These are phyloP conservation scores for Saccharomycopsis hybrid DNA, from an alignment of 1,139 yeast species.

Conservation along the genomic window DNA sequence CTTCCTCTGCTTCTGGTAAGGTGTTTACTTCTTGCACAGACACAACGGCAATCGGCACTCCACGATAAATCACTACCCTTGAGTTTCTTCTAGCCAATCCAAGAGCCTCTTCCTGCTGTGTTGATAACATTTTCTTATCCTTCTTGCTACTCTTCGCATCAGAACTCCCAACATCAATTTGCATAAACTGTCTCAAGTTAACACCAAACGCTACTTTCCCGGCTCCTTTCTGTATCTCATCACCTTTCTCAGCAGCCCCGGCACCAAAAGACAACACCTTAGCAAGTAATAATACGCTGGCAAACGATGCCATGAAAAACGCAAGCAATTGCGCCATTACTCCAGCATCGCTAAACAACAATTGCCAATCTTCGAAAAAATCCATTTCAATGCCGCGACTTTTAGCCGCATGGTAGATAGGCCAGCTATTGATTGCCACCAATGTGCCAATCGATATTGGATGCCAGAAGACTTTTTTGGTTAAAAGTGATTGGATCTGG, in stretches of 20 bases:
- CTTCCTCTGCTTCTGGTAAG: too few relatives aligned
- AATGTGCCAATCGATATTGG: conserved; percentile 34
- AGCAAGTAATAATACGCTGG: conserved; percentile 28
- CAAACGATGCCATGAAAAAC: conserved; percentile 24
- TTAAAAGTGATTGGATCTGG: conserved; percentile 48
- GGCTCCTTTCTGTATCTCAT: conserved; percentile 39
- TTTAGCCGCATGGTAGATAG: conserved; percentile 23
- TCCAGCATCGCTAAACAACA: neutral
- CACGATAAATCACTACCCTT: conserved; percentile 52
- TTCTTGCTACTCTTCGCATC: too few relatives aligned
- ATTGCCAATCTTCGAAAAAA: neutral
- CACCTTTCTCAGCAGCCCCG: conserved; percentile 40
- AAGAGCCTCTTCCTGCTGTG: conserved; percentile 28
- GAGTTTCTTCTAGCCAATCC: too few relatives aligned
- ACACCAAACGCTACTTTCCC: conserved; percentile 46
- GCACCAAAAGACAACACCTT: conserved; percentile 30
- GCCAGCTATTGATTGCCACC: conserved; percentile 20
- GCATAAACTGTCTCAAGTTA: conserved; percentile 42
- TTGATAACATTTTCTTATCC: conserved; percentile 32
- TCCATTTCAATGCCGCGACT: conserved; percentile 16
- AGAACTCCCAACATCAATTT: conserved; percentile 25
- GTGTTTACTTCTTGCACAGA: too few relatives aligned
- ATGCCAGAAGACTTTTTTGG: conserved; percentile 44
- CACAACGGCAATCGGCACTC: conserved; percentile 59
- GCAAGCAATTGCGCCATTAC: conserved; percentile 26